Base-by-base conservation (phyloP, 495 filamentous ascomycete species). In the Aspergillus hancockii region DNA sequence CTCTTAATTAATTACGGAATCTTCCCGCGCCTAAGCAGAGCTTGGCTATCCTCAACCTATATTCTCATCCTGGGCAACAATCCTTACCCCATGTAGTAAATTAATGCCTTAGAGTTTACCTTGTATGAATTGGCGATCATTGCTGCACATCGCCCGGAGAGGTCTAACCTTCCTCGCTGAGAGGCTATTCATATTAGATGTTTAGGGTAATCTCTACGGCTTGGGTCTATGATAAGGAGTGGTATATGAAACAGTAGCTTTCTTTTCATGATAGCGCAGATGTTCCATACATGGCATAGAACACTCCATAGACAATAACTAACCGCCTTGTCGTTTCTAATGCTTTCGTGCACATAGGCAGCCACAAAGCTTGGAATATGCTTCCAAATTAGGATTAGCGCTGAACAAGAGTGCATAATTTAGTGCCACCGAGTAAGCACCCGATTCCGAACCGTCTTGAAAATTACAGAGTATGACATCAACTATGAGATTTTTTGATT, bases 11-110 rank as follows among this genome's bases (percentile, higher is more conserved):
- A 43, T 49, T 49, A 43, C 56, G 49, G 49, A 58, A 45, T 58
- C 36, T 41, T 58, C 56, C 49, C 56, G 56, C 56, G 34, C 30
- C 55, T 57, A 57, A 40, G 8, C 32, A 25, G 51, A 53, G 51
- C 51, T 53, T 53, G 32, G 51, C 51, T n/a, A 1, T 40, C 16
- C 51, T 53, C 51, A 41, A 18, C 32, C 51, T 25, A 52, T 21
- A 4, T n/a, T 43, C n/a, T 43, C 16, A 18, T 16, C 52, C n/a
- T 19, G 21, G 19, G 43, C 31, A 57, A 9, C 31, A 57, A 57
- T 49, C 32, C 8, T 57, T 57, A 30, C 43, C 54, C 45, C 8
- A 34, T 47, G n/a, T 10, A 23, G 54, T 18, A 57, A 36, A 36
- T 25, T 49, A 50, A 34, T 34, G 7, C 46, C 31, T 57, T 51